These are phyloP conservation scores for Pilatotrama ljubarskyi DNA, from an alignment of 768 basidiomycete species.

Conservation along the genomic window DNA sequence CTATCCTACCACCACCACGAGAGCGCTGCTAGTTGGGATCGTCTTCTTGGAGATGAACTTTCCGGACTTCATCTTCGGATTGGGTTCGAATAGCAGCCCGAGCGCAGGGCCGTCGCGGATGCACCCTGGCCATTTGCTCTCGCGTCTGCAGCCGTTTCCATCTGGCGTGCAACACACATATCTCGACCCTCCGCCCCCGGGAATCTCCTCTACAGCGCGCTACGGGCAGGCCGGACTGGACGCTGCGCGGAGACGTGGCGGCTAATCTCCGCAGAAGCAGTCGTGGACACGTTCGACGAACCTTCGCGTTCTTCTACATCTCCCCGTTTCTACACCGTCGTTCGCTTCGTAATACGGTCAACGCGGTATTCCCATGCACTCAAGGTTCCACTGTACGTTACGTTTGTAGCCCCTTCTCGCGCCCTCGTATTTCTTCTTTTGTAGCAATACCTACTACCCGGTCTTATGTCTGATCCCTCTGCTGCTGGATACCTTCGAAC, in stretches of 20 bases:
- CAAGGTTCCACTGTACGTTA: background rate
- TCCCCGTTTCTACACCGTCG: background rate
- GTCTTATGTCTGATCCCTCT: background rate
- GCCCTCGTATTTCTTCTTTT: background rate
- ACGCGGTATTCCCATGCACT: background rate
- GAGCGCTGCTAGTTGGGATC: slow-evolving; percentile 30
- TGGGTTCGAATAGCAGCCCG: background rate
- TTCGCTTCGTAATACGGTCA: background rate
- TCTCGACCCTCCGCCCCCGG: slow-evolving; percentile 23
- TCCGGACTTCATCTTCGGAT: slow-evolving; percentile 25
- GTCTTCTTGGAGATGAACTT: slow-evolving; percentile 27
- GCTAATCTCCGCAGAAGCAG: slow-evolving; percentile 10
- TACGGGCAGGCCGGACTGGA: slow-evolving; percentile 8
- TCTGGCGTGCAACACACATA: slow-evolving; percentile 13
- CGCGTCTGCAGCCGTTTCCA: slow-evolving; percentile 20
- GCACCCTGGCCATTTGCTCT: slow-evolving; percentile 10
- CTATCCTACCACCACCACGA: slow-evolving; percentile 26
- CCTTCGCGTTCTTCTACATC: background rate
- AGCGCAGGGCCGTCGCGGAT: slow-evolving; percentile 4
- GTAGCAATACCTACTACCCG: background rate
- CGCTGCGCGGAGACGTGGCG: slow-evolving; percentile 1
- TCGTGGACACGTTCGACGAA: background rate
- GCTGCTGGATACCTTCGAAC: slow-evolving; percentile 1
- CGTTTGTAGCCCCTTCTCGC: background rate
- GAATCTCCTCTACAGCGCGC: slow-evolving; percentile 28